Base-by-base conservation (phyloP, 140 eudicot species). In the Anethum foeniculum region DNA sequence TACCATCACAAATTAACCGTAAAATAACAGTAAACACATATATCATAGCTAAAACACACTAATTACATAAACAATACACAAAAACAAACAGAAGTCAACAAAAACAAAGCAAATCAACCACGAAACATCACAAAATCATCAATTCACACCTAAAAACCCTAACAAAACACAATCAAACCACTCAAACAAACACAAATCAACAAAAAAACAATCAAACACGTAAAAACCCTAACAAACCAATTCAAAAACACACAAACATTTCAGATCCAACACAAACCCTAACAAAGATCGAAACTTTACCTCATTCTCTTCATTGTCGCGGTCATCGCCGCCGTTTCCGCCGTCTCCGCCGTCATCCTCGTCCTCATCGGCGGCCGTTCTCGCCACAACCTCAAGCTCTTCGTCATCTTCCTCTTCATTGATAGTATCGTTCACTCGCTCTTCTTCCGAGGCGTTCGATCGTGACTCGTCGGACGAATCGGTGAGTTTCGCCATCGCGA, bases 341-440 rank as follows among this genome's bases (percentile, higher is more conserved):
- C 32, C 43, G 14, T 76, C 84, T 30, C 77, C 89, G 76, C 32
- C 85, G 19, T 85, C 92, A 4, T 91, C 96, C 4, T 88, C 97
- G 14, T 90, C 93, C 32, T 88, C 84, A 81, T 88, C 97, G 28
- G 76, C 97, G 28, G 76, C 94, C 12, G 93, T 34, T 15, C 90
- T 85, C 7, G 96, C 96, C n/a, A 92, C 97, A 34, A 94, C 98
- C 80, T 94, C 93, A 32, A 94, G 94, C 83, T 94, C 98, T 60
- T 94, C 98, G 71, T 94, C 98, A 76, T 88, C 97, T 11, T 83
- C 97, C 49, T 65, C 76, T 25, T 86, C 92, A 34, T 85, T 84
- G 18, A 87, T 78, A 83, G 80, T 88, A 15, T 83, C 86, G 32
- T 79, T 83, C 30, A 76, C 16, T 15, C 76, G 85, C 73, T 89